Evolutionary conservation across 208 protist species (phyloP), one percentile per base, ranked within the genome.

Genomic region (Trypanosoma cruzi): DNA sequence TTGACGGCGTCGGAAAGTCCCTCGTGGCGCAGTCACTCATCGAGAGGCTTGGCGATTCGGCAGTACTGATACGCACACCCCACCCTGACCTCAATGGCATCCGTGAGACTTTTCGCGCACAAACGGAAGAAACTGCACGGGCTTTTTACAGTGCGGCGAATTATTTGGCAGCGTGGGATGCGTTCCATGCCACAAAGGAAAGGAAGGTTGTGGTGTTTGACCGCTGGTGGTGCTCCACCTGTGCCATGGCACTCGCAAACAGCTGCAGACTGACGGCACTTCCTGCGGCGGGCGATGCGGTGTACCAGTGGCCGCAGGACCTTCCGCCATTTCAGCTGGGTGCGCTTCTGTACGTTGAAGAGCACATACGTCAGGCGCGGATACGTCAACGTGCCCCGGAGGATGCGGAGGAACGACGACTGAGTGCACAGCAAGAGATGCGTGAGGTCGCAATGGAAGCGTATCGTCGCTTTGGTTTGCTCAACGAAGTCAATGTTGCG

Each of bases 1-100:
- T 93, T 37, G 88, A 93, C 54, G 88, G 88, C 46, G 82, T 82
- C 0, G 88, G 88, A n/a, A 93, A 93, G 80, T 86, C 82, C 0
- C 40, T 64, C 37, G 67, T 84, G 26, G 76, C 88, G 2, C 59
- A 56, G 18, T 73, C 79, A 0, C 68, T 93, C 11, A 76, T 83
- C 0, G 59, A 77, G 31, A 60, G 63, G 42, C 65, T 93, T 32
- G 52, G 52, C 7, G 80, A 74, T 1, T 58, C 69, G 13, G 81
- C 77, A 1, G 22, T 36, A 61, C 49, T 75, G 20, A 5, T 90
- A 13, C 62, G 75, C 73, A 93, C 88, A 1, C 88, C 88, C 1
- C 67, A 78, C 16, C 63, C 78, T 2, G 66, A 78, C 73, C 84
- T 80, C 56, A 52, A 44, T 1, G 64, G 46, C 20, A 71, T 90